Conservation (phyloP, 331 rosid genomes). For the Arachis monticola region DNA sequence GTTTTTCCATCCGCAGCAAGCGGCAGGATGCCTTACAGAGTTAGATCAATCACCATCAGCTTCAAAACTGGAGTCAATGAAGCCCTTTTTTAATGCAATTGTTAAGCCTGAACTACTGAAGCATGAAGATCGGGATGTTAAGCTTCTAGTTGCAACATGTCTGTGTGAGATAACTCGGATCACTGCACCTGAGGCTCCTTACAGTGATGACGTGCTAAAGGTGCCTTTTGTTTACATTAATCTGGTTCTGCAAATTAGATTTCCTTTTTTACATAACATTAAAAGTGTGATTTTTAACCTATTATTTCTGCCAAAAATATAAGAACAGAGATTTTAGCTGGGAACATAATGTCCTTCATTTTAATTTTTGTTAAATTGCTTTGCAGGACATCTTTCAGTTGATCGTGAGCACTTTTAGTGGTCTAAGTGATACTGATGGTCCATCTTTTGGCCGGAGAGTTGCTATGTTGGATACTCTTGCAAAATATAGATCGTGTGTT, state of each 20-base stretch:
- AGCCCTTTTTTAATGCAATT: conserved; percentile 77
- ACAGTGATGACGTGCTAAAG: conserved; percentile 84
- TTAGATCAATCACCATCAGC: conserved; percentile 88
- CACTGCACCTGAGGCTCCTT: conserved; percentile 98
- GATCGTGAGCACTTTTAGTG: conserved; percentile 88
- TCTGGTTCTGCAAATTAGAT: conserved; percentile 35
- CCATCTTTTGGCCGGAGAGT: conserved; percentile 89
- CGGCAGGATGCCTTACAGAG: conserved; percentile 78
- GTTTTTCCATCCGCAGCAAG: conserved; percentile 70
- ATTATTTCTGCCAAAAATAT: conserved; percentile 26
- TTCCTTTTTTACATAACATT: conserved; percentile 8
- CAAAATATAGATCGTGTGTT: conserved; percentile 96
- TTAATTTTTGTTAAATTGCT: conserved; percentile 44
- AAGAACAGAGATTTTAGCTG: conserved; percentile 15
- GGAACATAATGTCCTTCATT: conserved; percentile 32
- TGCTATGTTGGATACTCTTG: conserved; percentile 88
- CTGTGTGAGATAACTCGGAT: conserved; percentile 96
- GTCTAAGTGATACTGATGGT: conserved; percentile 77
- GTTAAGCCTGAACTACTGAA: conserved; percentile 89
- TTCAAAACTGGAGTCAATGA: conserved; percentile 74
- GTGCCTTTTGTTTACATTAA: conserved; percentile 52
- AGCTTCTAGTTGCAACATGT: conserved; percentile 89
- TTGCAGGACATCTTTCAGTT: conserved; percentile 88
- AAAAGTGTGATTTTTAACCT: conserved; percentile 9
- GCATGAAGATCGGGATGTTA: conserved; percentile 86